Evolutionary conservation across 371 early-diverging fungal species (phyloP).

Genomic region (Mortierella sp.): DNA sequence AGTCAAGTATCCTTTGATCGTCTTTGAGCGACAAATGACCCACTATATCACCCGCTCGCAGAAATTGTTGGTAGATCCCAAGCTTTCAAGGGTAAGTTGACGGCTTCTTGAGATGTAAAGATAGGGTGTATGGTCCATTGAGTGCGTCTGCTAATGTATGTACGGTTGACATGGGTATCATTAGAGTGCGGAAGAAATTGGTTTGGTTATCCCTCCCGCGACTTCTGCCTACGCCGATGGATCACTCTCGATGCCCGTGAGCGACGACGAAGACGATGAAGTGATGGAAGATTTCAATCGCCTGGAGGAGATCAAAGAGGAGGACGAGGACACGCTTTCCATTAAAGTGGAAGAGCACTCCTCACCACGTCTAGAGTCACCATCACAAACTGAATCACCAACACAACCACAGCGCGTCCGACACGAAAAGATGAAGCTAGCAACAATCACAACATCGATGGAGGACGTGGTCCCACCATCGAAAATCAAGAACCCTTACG

Average conservation of each 20-base stretch:
- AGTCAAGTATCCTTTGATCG: slow-evolving; percentile 59
- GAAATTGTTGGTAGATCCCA: slow-evolving; percentile 44
- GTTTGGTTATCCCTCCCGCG: slow-evolving; percentile 34
- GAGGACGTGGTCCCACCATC: slow-evolving; percentile 15
- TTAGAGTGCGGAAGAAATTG: slow-evolving; percentile 35
- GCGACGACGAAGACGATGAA: slow-evolving; percentile 48
- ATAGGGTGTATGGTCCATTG: background rate
- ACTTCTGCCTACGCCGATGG: slow-evolving; percentile 52
- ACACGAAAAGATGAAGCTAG: slow-evolving; percentile 46
- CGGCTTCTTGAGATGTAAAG: too few relatives aligned
- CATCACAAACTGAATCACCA: slow-evolving; percentile 11
- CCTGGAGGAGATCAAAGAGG: slow-evolving; percentile 51
- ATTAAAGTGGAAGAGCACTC: background rate
- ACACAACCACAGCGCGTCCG: slow-evolving; percentile 18
- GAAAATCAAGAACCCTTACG: background rate
- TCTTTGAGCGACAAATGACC: slow-evolving; percentile 53
- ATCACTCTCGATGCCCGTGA: slow-evolving; percentile 52
- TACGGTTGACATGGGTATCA: background rate
- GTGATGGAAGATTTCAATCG: slow-evolving; percentile 17
- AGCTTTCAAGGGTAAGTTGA: slow-evolving; percentile 37
- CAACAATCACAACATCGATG: slow-evolving; percentile 29
- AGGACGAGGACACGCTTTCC: slow-evolving; percentile 7
- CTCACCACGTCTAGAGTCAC: background rate
- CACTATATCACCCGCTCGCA: slow-evolving; percentile 47
- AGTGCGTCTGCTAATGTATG: too few relatives aligned